Evolutionary conservation across 2,329 filamentous ascomycete species (phyloP).

Genomic region (Cercospora brassicicola): DNA sequence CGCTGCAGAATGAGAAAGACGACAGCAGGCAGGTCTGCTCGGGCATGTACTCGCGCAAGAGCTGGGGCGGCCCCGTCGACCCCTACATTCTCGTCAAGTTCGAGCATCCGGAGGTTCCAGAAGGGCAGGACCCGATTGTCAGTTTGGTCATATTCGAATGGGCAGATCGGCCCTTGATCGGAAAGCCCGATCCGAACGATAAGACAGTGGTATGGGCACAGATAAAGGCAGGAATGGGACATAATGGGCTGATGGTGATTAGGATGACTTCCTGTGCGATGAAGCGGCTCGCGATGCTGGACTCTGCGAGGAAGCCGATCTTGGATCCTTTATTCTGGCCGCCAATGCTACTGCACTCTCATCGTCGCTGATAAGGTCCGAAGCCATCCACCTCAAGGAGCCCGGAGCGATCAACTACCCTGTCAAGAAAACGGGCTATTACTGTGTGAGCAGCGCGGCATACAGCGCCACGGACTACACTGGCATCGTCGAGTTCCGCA

Average conservation of each 20-base stretch:
- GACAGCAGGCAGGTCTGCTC: slow-evolving; percentile 78
- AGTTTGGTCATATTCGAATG: slow-evolving; percentile 93
- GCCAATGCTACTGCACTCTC: slow-evolving; percentile 72
- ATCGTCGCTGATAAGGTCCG: slow-evolving; percentile 70
- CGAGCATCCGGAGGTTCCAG: slow-evolving; percentile 56
- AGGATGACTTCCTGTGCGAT: slow-evolving; percentile 75
- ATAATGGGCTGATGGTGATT: slow-evolving; percentile 25
- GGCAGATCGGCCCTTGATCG: slow-evolving; percentile 78
- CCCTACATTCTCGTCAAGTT: slow-evolving; percentile 89
- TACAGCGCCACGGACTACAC: slow-evolving; percentile 70
- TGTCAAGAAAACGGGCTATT: slow-evolving; percentile 90
- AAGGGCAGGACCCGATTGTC: slow-evolving; percentile 69
- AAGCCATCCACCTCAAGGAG: slow-evolving; percentile 78
- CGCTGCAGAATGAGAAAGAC: slow-evolving; percentile 67
- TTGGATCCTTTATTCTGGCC: slow-evolving; percentile 80
- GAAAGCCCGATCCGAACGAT: slow-evolving; percentile 58
- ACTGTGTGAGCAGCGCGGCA: slow-evolving; percentile 80
- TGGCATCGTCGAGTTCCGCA: slow-evolving; percentile 86
- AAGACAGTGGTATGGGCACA: slow-evolving; percentile 7
- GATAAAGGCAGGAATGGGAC: neutral
- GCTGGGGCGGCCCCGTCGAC: slow-evolving; percentile 84
- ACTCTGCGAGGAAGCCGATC: slow-evolving; percentile 72
- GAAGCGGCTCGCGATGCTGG: slow-evolving; percentile 65
- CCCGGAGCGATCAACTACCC: slow-evolving; percentile 74
- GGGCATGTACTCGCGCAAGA: slow-evolving; percentile 90